Evolutionary conservation across 305 asterid genomes (phyloP), one percentile per base, ranked within the genome.

Genomic region (Andrographis paniculata): DNA sequence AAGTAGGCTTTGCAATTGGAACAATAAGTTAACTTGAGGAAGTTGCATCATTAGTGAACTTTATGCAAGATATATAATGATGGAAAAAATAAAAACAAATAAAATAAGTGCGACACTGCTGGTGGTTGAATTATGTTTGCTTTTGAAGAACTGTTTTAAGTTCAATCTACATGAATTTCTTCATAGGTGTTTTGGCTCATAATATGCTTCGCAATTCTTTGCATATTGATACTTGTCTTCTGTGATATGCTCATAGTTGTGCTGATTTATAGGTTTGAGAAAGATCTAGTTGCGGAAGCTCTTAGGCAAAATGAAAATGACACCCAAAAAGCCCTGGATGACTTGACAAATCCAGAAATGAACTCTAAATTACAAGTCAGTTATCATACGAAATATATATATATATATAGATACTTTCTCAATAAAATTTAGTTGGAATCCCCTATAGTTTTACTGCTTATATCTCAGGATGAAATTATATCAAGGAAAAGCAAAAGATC

Each of bases 301-400:
- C 94, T 89, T 50, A 70, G 98, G 46, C 81, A 75, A 69, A 89
- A 89, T 65, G 96, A 89, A 73, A 89, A 89, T 63, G 96, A 86
- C 59, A 69, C 72, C 49, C 78, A 86, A 45, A 74, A 50, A 62
- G 85, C 98, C 59, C 63, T 91, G 56, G 96, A 91, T 66, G 94
- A 86, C 75, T 76, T 91, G 24, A 91, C 96, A 31, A 70, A 83
- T 67, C 96, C 87, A 13, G 92, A 76, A 64, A 73, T 70, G 17
- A 78, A 77, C 65, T 55, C 78, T 55, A 63, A 45, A 43, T 67
- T 89, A 44, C 98, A 86, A 66, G 98, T 86, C 66, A 65, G 66
- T 56, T 61, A 49, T 45, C 60, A 41, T 37, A 20, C 50, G n/a
- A n/a, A n/a, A n/a, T n/a, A n/a, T n/a, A n/a, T n/a, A n/a, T n/a